Evolutionary conservation across 495 filamentous ascomycete genomes (phyloP).

Genomic region (Tuber microsphaerosporum): DNA sequence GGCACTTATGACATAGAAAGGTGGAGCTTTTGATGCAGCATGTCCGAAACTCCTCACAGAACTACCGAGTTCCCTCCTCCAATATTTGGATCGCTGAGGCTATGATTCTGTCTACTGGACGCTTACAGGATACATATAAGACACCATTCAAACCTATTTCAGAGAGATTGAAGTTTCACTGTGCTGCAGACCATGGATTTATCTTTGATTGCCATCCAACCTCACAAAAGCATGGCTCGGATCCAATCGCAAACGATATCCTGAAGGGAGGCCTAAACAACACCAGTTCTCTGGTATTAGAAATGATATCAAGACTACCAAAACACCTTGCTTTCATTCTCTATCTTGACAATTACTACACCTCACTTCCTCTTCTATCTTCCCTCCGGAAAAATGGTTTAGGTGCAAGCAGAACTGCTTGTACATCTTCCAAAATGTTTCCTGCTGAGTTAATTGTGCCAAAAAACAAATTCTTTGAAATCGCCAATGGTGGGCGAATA

Average conservation of each 20-base stretch:
- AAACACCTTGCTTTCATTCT: constrained; percentile 3
- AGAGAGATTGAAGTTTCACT: not conserved
- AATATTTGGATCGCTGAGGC: constrained; percentile 4
- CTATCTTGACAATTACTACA: constrained; percentile 18
- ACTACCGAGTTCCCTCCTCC: not conserved
- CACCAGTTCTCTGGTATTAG: constrained; percentile 1
- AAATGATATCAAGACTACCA: constrained; percentile 2
- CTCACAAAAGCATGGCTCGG: not conserved
- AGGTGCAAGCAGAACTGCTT: constrained; percentile 11
- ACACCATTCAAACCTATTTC: constrained; percentile 5
- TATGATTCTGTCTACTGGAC: not conserved
- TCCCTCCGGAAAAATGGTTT: not conserved
- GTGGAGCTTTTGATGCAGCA: too few species aligned
- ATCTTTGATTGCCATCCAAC: constrained; percentile 5
- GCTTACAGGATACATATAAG: constrained; percentile 6
- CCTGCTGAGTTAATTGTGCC: constrained; percentile 16
- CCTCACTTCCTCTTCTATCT: constrained; percentile 10
- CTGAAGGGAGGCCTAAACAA: not conserved
- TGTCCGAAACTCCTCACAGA: too few species aligned
- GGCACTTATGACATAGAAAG: too few species aligned
- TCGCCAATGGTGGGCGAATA: too few species aligned
- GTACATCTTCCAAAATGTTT: constrained; percentile 6
- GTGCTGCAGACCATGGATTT: not conserved
- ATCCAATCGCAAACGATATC: not conserved
- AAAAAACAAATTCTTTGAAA: too few species aligned